phyloP scores from a whole-genome alignment of 192 early-diverging fungal genomes.

The Linnemannia hyalina region DNA sequence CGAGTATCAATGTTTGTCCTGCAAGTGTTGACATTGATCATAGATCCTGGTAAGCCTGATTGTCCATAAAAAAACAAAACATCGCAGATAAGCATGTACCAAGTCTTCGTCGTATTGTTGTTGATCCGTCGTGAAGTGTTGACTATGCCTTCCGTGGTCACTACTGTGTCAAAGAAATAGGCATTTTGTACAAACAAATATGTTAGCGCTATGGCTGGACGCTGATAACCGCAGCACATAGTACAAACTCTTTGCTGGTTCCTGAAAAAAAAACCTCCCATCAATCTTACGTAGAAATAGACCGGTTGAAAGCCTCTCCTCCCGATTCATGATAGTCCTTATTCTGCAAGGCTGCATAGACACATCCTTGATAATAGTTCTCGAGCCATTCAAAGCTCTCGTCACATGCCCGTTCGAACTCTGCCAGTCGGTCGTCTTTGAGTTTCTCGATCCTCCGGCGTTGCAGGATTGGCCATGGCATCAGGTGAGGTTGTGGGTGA shows the following conservation, averaged over 20 bases:
- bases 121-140: neutral
- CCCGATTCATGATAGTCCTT: constrained; percentile 1
- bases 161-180: neutral
- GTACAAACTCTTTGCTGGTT: neutral
- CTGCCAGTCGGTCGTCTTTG: constrained; percentile 29
- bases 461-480: constrained; percentile 35
- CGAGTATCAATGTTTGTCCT: neutral
- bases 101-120: neutral
- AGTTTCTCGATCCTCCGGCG: constrained; percentile 34
- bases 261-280: no score
- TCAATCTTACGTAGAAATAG: neutral
- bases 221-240: no score
- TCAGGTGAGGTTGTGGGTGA: neutral
- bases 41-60: neutral
- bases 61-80: neutral
- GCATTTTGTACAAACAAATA: neutral
- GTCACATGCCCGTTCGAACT: constrained; percentile 33
- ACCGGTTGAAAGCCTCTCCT: neutral
- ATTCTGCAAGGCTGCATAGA: constrained; percentile 39
- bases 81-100: neutral
- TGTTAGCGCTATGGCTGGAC: neutral
- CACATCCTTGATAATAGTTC: constrained; percentile 53
- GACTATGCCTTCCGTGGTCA: neutral
- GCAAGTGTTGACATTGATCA: neutral
- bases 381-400: constrained; percentile 50